Percentiles rank a stretch among this genome's conserved stretches.
Conservation (phyloP, 169 alveolate species). For the Cryptosporidium canis region DNA sequence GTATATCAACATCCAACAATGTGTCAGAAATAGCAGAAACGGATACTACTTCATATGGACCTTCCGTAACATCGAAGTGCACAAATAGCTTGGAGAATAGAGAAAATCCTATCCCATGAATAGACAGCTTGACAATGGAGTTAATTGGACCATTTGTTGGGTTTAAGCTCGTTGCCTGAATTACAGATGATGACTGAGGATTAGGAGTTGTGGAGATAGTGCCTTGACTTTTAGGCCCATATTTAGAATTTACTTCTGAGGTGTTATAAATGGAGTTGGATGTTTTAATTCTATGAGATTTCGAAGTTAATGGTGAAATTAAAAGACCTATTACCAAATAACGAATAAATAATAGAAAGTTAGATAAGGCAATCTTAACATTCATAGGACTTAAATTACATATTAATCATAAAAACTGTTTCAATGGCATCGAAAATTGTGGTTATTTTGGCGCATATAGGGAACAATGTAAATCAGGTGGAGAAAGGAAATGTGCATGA, state of each 20-base stretch:
- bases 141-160: conserved; percentile 65
- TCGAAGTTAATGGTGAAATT: not conserved
- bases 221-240: not conserved
- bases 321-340: not conserved
- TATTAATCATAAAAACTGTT: not conserved
- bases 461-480: too few relatives aligned
- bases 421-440: not conserved
- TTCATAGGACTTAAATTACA: conserved; percentile 26
- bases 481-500: too few relatives aligned
- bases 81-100: conserved; percentile 25
- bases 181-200: not conserved
- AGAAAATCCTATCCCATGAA: conserved; percentile 58
- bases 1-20: conserved; percentile 56
- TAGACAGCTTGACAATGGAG: conserved; percentile 28
- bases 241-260: not conserved
- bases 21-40: conserved; percentile 39
- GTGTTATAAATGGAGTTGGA: not conserved
- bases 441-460: too few relatives aligned
- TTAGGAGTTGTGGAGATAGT: not conserved
- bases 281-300: conserved; percentile 18
- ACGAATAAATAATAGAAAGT: not conserved
- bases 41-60: conserved; percentile 60
- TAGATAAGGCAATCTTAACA: not conserved
- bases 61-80: conserved; percentile 72
- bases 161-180: conserved; percentile 62